Evolutionary conservation across 1,139 yeast genomes (phyloP).

Genomic region (Candida tunisiensis): DNA sequence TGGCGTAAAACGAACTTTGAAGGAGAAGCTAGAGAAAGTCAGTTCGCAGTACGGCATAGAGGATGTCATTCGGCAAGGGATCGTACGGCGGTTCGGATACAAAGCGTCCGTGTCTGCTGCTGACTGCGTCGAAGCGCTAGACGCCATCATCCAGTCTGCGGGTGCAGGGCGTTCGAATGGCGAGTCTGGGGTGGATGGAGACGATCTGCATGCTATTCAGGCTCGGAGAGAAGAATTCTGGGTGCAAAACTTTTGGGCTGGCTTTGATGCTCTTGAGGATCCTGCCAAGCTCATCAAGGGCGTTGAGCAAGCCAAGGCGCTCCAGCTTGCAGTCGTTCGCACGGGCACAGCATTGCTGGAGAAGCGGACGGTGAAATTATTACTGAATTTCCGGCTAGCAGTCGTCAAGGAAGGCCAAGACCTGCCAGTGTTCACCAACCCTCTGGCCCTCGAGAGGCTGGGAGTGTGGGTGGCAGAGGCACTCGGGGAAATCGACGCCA

Average conservation of each 20-base stretch:
- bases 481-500: slow-evolving; percentile 63
- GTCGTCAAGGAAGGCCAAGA: slow-evolving; percentile 87
- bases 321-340: slow-evolving; percentile 73
- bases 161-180: slow-evolving; percentile 8
- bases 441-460: slow-evolving; percentile 63
- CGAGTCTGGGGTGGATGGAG: not conserved
- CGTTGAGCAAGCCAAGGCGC: slow-evolving; percentile 56
- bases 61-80: slow-evolving; percentile 74
- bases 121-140: slow-evolving; percentile 79
- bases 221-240: slow-evolving; percentile 31
- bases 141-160: slow-evolving; percentile 77
- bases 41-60: slow-evolving; percentile 67
- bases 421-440: slow-evolving; percentile 61
- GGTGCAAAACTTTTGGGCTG: slow-evolving; percentile 84
- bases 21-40: slow-evolving; percentile 51
- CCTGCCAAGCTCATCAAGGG: slow-evolving; percentile 44
- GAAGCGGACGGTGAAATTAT: slow-evolving; percentile 59
- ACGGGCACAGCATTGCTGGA: slow-evolving; percentile 85
- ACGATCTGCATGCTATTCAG: not conserved
- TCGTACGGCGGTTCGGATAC: slow-evolving; percentile 71
- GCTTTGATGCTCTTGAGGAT: slow-evolving; percentile 79
- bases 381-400: slow-evolving; percentile 69
- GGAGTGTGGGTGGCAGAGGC: slow-evolving; percentile 90
- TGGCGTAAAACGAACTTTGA: slow-evolving; percentile 55
- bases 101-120: slow-evolving; percentile 81